Conservation (phyloP, 2,329 filamentous ascomycete species). For the Aspergillus hiratsukae region DNA sequence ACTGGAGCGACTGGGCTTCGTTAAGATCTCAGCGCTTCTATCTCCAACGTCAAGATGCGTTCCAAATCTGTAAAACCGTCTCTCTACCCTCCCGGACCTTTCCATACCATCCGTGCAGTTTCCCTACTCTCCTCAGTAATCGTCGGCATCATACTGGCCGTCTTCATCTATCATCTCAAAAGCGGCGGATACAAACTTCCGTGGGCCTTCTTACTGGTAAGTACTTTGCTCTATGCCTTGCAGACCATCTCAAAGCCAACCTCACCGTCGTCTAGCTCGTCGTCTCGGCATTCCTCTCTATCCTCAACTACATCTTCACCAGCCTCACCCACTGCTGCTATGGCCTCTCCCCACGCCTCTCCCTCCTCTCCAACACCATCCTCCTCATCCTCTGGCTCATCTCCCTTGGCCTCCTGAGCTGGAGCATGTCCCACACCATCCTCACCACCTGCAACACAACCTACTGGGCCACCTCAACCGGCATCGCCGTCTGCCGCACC, state of each 20-base stretch:
- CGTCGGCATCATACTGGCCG: slow-evolving; percentile 51
- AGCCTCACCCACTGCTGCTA: slow-evolving; percentile 49
- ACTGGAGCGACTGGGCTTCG: background rate
- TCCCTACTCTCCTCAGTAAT: slow-evolving; percentile 51
- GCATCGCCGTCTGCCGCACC: slow-evolving; percentile 52
- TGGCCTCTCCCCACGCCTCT: slow-evolving; percentile 50
- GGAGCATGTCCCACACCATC: slow-evolving; percentile 52
- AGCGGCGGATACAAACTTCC: slow-evolving; percentile 50
- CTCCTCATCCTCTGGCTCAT: slow-evolving; percentile 51
- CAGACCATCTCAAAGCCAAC: slow-evolving; percentile 2
- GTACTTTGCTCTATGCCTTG: slow-evolving; percentile 13
- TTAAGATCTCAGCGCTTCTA: background rate
- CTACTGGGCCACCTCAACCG: slow-evolving; percentile 52
- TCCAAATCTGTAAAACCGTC: slow-evolving; percentile 33
- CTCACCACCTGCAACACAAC: slow-evolving; percentile 46
- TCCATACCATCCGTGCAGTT: slow-evolving; percentile 36
- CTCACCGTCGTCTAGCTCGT: slow-evolving; percentile 42
- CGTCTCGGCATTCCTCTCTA: slow-evolving; percentile 48
- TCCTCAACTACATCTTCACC: slow-evolving; percentile 47
- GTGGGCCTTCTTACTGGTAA: slow-evolving; percentile 58
- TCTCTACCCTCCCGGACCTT: slow-evolving; percentile 37
- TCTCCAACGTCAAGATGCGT: slow-evolving; percentile 21
- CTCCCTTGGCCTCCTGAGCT: slow-evolving; percentile 49
- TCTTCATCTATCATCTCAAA: slow-evolving; percentile 53
- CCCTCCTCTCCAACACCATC: slow-evolving; percentile 46